A percentile compares a stretch with the other conserved stretches of the same genome.
phyloP scores from a whole-genome alignment of 768 basidiomycete genomes.

The Rhodosporidiobolus sp. region DNA sequence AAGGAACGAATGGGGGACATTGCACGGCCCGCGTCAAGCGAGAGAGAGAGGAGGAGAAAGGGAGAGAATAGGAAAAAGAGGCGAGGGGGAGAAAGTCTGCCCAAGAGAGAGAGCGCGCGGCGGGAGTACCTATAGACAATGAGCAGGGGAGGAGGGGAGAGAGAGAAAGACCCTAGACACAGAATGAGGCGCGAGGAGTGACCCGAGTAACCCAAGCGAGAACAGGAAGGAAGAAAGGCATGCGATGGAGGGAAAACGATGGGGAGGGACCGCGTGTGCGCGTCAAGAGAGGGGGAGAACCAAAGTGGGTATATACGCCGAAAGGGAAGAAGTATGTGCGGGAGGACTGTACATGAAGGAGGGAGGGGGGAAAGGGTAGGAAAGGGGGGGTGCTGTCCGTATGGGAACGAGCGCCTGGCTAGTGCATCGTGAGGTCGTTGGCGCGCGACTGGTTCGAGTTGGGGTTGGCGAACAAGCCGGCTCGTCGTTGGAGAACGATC shows the following conservation, averaged over 20 bases:
- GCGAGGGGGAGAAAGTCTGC: background rate
- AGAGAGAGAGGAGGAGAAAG: background rate
- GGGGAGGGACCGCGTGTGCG: too few relatives aligned
- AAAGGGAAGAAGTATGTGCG: background rate
- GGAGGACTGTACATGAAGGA: too few relatives aligned
- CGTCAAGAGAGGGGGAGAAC: too few relatives aligned
- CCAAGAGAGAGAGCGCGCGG: too few relatives aligned
- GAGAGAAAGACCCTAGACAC: background rate
- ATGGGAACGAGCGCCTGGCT: background rate
- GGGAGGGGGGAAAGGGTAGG: background rate
- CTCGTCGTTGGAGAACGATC: constrained; percentile 7
- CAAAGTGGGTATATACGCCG: too few relatives aligned
- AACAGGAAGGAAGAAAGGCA: background rate
- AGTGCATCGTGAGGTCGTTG: constrained; percentile 11
- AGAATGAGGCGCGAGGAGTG: background rate
- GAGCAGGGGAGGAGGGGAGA: background rate
- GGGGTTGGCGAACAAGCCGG: constrained; percentile 29
- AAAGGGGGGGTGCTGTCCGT: background rate
- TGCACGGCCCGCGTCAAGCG: background rate
- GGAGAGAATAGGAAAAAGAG: background rate
- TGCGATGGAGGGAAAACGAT: too few relatives aligned
- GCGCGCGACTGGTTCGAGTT: constrained; percentile 25
- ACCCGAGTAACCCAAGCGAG: too few relatives aligned
- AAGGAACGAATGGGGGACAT: background rate
- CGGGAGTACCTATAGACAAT: background rate